Base-by-base conservation (phyloP, 1,139 yeast species). In the Kurtzmaniella quercitrusa region DNA sequence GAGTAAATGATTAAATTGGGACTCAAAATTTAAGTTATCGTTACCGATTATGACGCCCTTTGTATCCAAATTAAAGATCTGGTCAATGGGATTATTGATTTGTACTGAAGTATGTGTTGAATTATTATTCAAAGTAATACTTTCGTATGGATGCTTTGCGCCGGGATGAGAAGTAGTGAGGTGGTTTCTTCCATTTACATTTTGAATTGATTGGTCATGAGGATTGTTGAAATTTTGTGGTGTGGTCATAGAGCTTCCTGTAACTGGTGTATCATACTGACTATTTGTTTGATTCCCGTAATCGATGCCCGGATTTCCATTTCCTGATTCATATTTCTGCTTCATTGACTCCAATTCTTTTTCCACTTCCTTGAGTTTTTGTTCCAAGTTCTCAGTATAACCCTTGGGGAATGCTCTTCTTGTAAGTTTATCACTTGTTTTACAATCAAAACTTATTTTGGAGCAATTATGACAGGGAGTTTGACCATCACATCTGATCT, bases 391-490 rank as follows among this genome's bases (percentile, higher is more conserved):
- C 58, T 83, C 88, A 0, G 94, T 85, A 53, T 85, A 84, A 0
- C 89, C 88, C 53, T 81, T 80, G 2, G 89, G 88, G 48, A 82
- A 81, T 1, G 88, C 85, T 46, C 88, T 68, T 57, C 94, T 68
- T 0, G 88, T 80, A 32, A 84, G 60, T 55, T 82, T 83, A 60
- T 84, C 91, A 47, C 85, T 78, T 5, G 86, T 84, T 39, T 79
- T 75, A 59, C 94, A 85, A 40, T 76, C 80, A 53, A 81, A 81
- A 0, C 80, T 82, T 33, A 81, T 79, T 50, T 76, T 77, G 38
- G 67, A 63, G 56, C 93, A 85, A 53, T 82, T 82, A 34, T 78
- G 68, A 57, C 94, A 85, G 2, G 93, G 91, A 2, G 78, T 71
- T 45, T 74, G 66, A 1, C 93, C 93, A 53, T 83, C 86, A 63